phyloP scores from a whole-genome alignment of 495 filamentous ascomycete genomes.

The Aspergillus mulundensis region DNA sequence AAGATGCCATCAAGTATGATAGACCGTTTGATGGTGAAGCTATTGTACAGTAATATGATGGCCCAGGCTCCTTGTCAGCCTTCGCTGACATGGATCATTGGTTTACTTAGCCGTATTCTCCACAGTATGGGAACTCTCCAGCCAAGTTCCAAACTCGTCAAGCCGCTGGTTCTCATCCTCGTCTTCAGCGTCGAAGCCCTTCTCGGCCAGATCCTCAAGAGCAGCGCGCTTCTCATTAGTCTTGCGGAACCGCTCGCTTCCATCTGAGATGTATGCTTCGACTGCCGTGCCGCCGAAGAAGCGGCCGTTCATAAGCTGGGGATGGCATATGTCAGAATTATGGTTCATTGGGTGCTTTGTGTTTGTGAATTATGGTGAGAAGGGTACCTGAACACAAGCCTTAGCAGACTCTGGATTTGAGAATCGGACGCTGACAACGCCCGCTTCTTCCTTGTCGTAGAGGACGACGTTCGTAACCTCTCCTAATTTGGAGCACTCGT shows the following conservation, averaged over 20 bases:
- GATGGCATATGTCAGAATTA: not conserved
- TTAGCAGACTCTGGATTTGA: slow-evolving; percentile 61
- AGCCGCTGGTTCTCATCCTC: slow-evolving; percentile 45
- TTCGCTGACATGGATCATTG: too few species aligned
- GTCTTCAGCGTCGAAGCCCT: slow-evolving; percentile 37
- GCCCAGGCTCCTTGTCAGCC: too few species aligned
- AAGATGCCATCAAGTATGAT: too few species aligned
- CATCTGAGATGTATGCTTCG: slow-evolving; percentile 70
- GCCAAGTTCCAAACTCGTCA: slow-evolving; percentile 53
- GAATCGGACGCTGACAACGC: slow-evolving; percentile 82
- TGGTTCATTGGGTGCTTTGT: not conserved
- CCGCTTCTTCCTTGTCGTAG: slow-evolving; percentile 83
- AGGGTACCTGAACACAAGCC: slow-evolving; percentile 60
- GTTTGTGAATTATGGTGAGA: not conserved
- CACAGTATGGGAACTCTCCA: slow-evolving; percentile 38
- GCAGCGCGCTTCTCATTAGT: slow-evolving; percentile 44
- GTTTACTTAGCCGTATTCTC: slow-evolving; percentile 27
- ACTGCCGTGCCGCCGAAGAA: slow-evolving; percentile 71
- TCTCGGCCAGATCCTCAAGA: slow-evolving; percentile 44
- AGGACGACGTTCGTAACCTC: slow-evolving; percentile 86
- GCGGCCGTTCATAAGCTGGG: slow-evolving; percentile 72
- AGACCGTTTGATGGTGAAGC: too few species aligned
- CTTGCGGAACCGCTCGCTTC: slow-evolving; percentile 74
- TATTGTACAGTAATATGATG: too few species aligned
- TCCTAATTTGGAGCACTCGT: slow-evolving; percentile 84